These are phyloP conservation scores for Knoxdaviesia proteae DNA, from an alignment of 2,329 filamentous ascomycete species.

Conservation along the genomic window DNA sequence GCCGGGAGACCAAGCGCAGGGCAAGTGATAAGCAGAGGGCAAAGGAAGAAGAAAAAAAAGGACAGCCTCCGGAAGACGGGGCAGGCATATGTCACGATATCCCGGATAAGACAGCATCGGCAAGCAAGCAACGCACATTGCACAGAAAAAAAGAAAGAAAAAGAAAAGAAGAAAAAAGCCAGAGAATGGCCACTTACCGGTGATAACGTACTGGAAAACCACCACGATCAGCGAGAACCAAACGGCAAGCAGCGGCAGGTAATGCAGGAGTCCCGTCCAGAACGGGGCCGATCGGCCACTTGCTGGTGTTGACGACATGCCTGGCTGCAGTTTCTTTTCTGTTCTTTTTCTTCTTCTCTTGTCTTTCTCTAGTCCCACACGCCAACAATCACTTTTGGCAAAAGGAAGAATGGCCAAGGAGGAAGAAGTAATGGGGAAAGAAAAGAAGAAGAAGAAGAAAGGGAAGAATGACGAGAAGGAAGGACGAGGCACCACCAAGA, in stretches of 20 bases:
- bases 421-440: not conserved
- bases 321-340: no score
- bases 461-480: not conserved
- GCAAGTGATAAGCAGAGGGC: not conserved
- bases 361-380: not conserved
- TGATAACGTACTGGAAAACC: no score
- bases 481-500: not conserved
- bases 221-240: no score
- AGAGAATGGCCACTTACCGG: no score
- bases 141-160: not conserved
- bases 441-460: not conserved
- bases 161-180: not conserved
- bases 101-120: no score
- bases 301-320: conserved; percentile 12
- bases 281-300: not conserved
- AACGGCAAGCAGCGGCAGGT: no score
- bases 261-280: no score
- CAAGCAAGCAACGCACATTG: no score
- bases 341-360: not conserved
- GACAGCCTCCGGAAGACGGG: not conserved
- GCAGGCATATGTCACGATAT: no score
- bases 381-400: not conserved
- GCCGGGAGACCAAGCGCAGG: not conserved
- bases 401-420: not conserved
- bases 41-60: not conserved